Evolutionary conservation across 805 yeast genomes (phyloP), one percentile per base, ranked within the genome.

Genomic region (Candida ortonii): DNA sequence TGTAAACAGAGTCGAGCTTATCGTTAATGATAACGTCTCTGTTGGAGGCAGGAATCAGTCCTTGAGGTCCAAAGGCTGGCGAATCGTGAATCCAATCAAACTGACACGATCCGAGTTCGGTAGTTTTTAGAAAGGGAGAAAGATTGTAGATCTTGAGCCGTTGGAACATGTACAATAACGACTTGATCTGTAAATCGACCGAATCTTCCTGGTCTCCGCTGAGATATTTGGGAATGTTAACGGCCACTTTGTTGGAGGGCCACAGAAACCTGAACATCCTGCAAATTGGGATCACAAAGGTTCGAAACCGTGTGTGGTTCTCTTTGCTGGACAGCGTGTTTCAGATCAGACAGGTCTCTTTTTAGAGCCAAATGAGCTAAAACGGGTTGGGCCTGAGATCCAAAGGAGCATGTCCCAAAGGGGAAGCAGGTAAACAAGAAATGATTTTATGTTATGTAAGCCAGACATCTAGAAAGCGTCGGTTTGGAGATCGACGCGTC

Each of bases 111-210:
- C 64, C 67, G 16, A 50, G 47, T 6, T 51, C 55, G 9, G 44
- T 52, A 4, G 55, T 35, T 22, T 49, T 52, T 12, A 70, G 44
- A 44, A 77, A 76, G 1, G 76, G 56, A 0, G 70, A 53, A 11
- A 72, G 47, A 18, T 54, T 57, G 37, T 68, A 61, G 22, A 77
- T 62, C 14, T 63, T 59, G 35, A 73, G 63, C 32, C 85, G 59
- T 39, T 70, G 68, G 59, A 70, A 81, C 52, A 76, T 64, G 51
- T 81, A 82, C 18, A 66, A 53, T 36, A 82, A 57, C 3, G 85
- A 67, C 48, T 73, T 77, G 38, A 79, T 67, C 42, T 78, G 84
- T 14, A 80, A 62, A 44, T 78, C 84, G 9, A 77, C 66, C 5
- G 78, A 68, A 50, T 80, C 87, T 36, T 71, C 77, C 5, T 52